phyloP scores from a whole-genome alignment of 2,329 filamentous ascomycete genomes.

The Aureobasidium sp. region DNA sequence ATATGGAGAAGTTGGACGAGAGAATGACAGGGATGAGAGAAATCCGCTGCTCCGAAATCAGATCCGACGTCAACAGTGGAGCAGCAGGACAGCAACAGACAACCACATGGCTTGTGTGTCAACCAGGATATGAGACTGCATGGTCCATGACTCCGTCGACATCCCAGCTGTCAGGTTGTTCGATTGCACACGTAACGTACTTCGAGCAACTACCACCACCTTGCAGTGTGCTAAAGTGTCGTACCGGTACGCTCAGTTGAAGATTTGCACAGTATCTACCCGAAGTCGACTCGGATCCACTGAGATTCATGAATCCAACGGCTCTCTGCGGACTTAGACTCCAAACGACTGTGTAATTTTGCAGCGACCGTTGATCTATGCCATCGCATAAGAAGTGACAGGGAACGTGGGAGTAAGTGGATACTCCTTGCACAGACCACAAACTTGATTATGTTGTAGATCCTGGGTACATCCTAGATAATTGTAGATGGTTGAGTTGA shows the following conservation, averaged over 20 bases:
- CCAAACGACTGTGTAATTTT: background rate
- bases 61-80: background rate
- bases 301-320: background rate
- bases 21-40: background rate
- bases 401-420: background rate
- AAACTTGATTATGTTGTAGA: background rate
- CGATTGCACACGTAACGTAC: background rate
- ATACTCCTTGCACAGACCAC: background rate
- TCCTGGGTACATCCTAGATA: conserved; percentile 3
- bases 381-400: background rate
- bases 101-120: background rate
- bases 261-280: background rate
- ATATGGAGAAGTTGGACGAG: background rate
- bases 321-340: background rate
- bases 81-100: background rate
- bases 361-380: background rate
- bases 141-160: background rate
- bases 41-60: background rate
- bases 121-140: background rate
- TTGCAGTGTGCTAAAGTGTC: background rate
- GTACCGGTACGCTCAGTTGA: background rate
- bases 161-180: background rate
- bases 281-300: background rate
- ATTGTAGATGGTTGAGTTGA: conserved; percentile 2
- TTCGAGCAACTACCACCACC: background rate